Evolutionary conservation across 352 stramenopile species (phyloP).

Genomic region (Phytophthora sp.): DNA sequence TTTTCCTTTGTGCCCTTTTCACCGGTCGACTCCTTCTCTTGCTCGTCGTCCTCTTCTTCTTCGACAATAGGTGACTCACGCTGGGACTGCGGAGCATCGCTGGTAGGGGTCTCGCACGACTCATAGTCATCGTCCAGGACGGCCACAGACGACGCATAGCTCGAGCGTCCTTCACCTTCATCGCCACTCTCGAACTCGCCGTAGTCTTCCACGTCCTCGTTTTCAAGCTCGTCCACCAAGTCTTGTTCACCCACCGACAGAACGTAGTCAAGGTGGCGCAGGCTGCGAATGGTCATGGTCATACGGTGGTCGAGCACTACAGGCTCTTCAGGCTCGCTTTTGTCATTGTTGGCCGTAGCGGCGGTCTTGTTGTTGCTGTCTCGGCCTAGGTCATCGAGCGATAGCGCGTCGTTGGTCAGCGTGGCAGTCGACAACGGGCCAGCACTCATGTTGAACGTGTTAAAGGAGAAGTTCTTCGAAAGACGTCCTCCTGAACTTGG

Average conservation of each 20-base stretch:
- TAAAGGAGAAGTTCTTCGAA: slow-evolving; percentile 25
- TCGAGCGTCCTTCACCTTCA: slow-evolving; percentile 37
- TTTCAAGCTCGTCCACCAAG: slow-evolving; percentile 36
- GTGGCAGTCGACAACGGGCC: slow-evolving; percentile 21
- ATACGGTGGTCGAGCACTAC: slow-evolving; percentile 54
- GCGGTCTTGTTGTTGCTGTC: slow-evolving; percentile 13
- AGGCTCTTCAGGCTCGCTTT: slow-evolving; percentile 34
- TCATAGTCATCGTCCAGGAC: slow-evolving; percentile 50
- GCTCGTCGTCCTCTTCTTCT: slow-evolving; percentile 28
- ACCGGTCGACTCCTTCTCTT: background rate
- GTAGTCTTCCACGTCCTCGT: slow-evolving; percentile 36
- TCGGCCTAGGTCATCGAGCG: slow-evolving; percentile 43
- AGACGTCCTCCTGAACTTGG: slow-evolving; percentile 19
- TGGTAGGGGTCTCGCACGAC: slow-evolving; percentile 30
- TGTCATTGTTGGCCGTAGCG: slow-evolving; percentile 3
- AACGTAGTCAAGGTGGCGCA: slow-evolving; percentile 56
- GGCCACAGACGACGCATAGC: slow-evolving; percentile 61
- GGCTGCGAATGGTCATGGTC: slow-evolving; percentile 39
- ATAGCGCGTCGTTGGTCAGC: slow-evolving; percentile 52
- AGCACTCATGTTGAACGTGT: slow-evolving; percentile 22
- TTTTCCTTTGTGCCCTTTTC: background rate
- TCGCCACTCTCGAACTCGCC: slow-evolving; percentile 40
- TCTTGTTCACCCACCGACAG: slow-evolving; percentile 41
- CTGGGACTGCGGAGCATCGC: slow-evolving; percentile 18
- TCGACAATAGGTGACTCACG: slow-evolving; percentile 36